Conservation (phyloP, 2,329 filamentous ascomycete species). For the Trichoderma hamatum region DNA sequence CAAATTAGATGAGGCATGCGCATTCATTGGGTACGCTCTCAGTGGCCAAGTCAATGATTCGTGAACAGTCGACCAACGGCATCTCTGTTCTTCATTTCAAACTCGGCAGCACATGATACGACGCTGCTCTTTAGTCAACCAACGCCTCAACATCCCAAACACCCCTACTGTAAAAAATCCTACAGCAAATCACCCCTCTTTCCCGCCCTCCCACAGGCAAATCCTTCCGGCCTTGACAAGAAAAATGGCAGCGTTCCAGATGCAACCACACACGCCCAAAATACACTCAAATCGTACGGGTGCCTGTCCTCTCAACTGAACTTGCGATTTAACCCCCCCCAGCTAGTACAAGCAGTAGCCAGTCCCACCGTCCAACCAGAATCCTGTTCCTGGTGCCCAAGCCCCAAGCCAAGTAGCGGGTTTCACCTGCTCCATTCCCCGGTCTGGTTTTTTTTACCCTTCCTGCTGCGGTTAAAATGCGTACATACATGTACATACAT, state of each 20-base stretch:
- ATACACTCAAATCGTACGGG: background rate
- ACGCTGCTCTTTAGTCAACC: background rate
- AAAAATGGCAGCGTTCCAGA: background rate
- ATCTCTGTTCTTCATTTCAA: background rate
- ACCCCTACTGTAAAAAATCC: background rate
- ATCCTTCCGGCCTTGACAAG: conserved; percentile 2
- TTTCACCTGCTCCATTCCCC: conserved; percentile 17
- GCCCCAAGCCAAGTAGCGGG: background rate
- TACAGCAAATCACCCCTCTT: conserved; percentile 4
- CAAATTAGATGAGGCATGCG: background rate
- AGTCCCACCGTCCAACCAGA: background rate
- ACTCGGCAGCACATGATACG: background rate
- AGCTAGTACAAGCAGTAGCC: background rate
- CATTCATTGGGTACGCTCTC: background rate
- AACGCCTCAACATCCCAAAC: background rate
- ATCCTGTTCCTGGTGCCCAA: background rate
- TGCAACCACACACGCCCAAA: conserved; percentile 5
- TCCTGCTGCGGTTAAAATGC: conserved; percentile 17
- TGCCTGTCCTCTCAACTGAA: background rate
- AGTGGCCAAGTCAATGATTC: background rate
- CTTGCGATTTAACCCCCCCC: background rate
- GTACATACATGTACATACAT: background rate
- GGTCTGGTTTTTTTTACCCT: background rate
- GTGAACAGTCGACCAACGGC: background rate
- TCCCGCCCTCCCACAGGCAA: background rate